These are phyloP conservation scores for Acrodontium crateriforme DNA, from an alignment of 2,329 filamentous ascomycete genomes.

Conservation along the genomic window DNA sequence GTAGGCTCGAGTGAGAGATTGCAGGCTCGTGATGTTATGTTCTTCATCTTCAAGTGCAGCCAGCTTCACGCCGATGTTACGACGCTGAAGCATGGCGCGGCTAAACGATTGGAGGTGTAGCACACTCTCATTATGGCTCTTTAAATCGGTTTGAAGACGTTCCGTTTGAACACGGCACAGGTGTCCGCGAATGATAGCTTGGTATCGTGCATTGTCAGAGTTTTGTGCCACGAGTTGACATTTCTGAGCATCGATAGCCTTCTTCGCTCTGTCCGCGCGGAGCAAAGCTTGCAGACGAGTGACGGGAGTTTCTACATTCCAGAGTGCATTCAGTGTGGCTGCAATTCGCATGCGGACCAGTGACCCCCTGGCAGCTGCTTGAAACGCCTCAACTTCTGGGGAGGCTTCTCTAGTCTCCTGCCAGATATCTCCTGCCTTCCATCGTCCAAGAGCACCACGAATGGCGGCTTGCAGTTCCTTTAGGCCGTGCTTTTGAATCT, in stretches of 20 bases:
- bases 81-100: slow-evolving; percentile 34
- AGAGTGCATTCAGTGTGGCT: slow-evolving; percentile 72
- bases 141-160: slow-evolving; percentile 25
- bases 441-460: slow-evolving; percentile 40
- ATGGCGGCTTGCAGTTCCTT: slow-evolving; percentile 29
- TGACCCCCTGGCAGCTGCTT: slow-evolving; percentile 48
- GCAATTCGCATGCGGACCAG: slow-evolving; percentile 63
- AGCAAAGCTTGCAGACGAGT: slow-evolving; percentile 67
- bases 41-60: slow-evolving; percentile 45
- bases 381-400: slow-evolving; percentile 21
- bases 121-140: slow-evolving; percentile 29
- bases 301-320: slow-evolving; percentile 68
- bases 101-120: slow-evolving; percentile 39
- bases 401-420: slow-evolving; percentile 25
- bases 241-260: slow-evolving; percentile 7
- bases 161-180: slow-evolving; percentile 8
- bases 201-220: slow-evolving; percentile 19
- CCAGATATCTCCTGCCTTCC: slow-evolving; percentile 38
- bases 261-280: slow-evolving; percentile 43
- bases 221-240: slow-evolving; percentile 12
- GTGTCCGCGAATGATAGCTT: slow-evolving; percentile 26
- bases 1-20: slow-evolving; percentile 54
- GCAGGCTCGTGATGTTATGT: slow-evolving; percentile 45
- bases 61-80: slow-evolving; percentile 30
- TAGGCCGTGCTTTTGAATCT: slow-evolving; percentile 31